Evolutionary conservation across 257 asterid genomes (phyloP).

Genomic region (Paraleonurus japonicus): DNA sequence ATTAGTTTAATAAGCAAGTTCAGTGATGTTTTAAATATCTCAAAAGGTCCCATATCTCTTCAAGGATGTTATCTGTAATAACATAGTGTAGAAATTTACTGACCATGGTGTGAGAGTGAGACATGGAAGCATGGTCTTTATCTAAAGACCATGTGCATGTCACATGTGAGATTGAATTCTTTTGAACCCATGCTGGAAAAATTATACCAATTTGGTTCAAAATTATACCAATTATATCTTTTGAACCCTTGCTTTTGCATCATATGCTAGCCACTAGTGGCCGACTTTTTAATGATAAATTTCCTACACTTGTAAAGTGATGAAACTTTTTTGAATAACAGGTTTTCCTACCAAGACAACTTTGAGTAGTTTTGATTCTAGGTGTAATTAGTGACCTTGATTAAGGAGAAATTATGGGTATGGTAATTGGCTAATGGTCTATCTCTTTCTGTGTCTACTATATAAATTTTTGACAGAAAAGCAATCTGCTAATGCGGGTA

Average conservation of each 20-base stretch:
- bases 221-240: too few relatives aligned
- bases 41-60: neutral
- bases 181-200: neutral
- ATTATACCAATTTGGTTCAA: neutral
- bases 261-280: neutral
- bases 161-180: slow-evolving; percentile 21
- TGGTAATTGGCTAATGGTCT: slow-evolving; percentile 1
- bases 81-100: neutral
- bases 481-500: neutral
- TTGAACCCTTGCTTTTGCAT: slow-evolving; percentile 3
- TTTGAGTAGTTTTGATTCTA: slow-evolving; percentile 17
- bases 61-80: neutral
- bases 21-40: neutral
- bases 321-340: neutral
- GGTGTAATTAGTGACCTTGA: slow-evolving; percentile 2
- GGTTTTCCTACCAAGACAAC: neutral
- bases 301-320: neutral
- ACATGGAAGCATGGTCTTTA: slow-evolving; percentile 13
- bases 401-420: neutral
- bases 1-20: slow-evolving; percentile 4
- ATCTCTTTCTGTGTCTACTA: slow-evolving; percentile 7
- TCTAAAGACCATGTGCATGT: slow-evolving; percentile 21
- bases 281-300: neutral
- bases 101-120: neutral
- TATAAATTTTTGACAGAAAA: neutral